phyloP scores from a whole-genome alignment of 2,329 filamentous ascomycete genomes.

The Ascochyta koolunga region DNA sequence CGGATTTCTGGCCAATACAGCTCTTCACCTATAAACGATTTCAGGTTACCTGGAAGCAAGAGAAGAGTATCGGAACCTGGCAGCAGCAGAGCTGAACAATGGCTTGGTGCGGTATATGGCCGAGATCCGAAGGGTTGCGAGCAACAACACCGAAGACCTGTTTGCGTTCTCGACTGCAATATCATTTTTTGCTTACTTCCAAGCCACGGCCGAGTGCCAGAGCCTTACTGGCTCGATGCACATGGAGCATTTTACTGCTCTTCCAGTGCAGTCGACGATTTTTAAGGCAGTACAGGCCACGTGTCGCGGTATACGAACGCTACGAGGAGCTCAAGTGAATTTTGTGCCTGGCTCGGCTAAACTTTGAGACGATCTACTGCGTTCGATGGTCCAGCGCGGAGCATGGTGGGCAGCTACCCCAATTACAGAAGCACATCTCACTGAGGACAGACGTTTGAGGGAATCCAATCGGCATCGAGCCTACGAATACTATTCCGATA shows the following conservation, averaged over 20 bases:
- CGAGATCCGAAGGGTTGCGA: conserved; percentile 39
- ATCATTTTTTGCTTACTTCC: conserved; percentile 23
- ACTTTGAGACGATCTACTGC: conserved; percentile 24
- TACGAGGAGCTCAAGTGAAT: conserved; percentile 34
- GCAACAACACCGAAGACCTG: conserved; percentile 50
- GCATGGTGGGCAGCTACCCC: conserved; percentile 32
- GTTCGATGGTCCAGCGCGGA: conserved; percentile 27
- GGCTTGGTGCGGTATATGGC: conserved; percentile 31
- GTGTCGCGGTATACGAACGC: conserved; percentile 19
- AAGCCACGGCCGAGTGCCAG: conserved; percentile 23
- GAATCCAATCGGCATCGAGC: conserved; percentile 22
- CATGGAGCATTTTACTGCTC: background rate
- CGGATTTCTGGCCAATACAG: conserved; percentile 51
- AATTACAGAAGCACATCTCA: conserved; percentile 17
- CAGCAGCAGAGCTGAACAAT: conserved; percentile 32
- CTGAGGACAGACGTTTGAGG: conserved; percentile 24
- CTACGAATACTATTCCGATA: conserved; percentile 36
- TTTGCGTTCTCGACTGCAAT: conserved; percentile 33
- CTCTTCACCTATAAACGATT: conserved; percentile 52
- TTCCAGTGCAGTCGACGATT: background rate
- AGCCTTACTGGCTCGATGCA: conserved; percentile 10
- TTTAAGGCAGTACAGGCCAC: conserved; percentile 4
- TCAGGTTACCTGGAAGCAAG: conserved; percentile 11
- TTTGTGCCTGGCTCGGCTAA: conserved; percentile 32
- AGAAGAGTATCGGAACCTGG: conserved; percentile 24